phyloP scores from a whole-genome alignment of 2,329 filamentous ascomycete species.

The Pseudopyrenochaeta lycopersici region DNA sequence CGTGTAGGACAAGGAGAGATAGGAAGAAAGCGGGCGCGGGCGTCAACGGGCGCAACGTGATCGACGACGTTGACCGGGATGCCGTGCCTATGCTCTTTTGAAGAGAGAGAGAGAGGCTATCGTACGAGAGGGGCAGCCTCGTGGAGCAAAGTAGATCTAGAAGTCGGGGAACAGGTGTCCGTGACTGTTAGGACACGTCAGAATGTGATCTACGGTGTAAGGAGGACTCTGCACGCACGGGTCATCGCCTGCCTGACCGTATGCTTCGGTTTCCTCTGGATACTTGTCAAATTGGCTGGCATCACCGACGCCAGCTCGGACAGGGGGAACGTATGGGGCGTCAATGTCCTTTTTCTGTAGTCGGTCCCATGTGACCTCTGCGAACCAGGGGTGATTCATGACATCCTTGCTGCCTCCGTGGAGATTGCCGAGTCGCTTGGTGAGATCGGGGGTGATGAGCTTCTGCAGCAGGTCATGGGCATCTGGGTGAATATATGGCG shows the following conservation, averaged over 20 bases:
- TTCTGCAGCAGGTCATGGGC: slow-evolving; percentile 92
- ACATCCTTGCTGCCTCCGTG: slow-evolving; percentile 91
- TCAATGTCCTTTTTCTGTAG: slow-evolving; percentile 96
- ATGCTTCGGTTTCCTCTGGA: slow-evolving; percentile 93
- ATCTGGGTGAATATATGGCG: slow-evolving; percentile 92
- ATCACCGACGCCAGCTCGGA: slow-evolving; percentile 92
- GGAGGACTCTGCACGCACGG: slow-evolving; percentile 71
- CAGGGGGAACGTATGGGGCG: slow-evolving; percentile 94
- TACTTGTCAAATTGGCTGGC: slow-evolving; percentile 98
- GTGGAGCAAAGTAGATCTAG: slow-evolving; percentile 20
- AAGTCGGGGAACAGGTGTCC: slow-evolving; percentile 47
- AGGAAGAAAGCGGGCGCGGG: slow-evolving; percentile 1
- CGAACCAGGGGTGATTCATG: slow-evolving; percentile 95
- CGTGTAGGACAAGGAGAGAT: slow-evolving; percentile 1
- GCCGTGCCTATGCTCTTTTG: slow-evolving; percentile 10
- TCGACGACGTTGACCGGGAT: slow-evolving; percentile 16
- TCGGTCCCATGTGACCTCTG: slow-evolving; percentile 97
- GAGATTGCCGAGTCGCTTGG: slow-evolving; percentile 92
- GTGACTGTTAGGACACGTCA: slow-evolving; percentile 45
- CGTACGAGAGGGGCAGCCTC: slow-evolving; percentile 5
- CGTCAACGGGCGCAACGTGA: slow-evolving; percentile 19
- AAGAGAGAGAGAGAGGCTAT: background rate
- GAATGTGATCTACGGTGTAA: slow-evolving; percentile 33
- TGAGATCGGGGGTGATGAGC: slow-evolving; percentile 92
- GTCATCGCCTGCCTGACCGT: slow-evolving; percentile 80